Conservation (phyloP, 495 filamentous ascomycete species). For the Penicillium lividum region DNA sequence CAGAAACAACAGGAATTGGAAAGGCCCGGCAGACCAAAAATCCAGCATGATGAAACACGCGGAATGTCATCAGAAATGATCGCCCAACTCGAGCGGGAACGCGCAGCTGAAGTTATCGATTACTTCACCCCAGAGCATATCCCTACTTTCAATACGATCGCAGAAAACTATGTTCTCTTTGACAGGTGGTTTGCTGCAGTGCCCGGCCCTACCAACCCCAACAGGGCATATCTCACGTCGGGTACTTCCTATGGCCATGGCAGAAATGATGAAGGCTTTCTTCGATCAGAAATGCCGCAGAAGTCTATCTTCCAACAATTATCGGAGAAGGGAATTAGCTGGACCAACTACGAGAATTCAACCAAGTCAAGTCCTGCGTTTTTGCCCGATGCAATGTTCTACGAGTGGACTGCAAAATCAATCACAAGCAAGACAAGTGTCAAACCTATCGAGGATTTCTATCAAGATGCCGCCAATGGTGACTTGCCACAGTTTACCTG, state of each 20-base stretch:
- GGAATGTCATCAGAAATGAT: not conserved
- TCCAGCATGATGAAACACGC: slow-evolving; percentile 1
- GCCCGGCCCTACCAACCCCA: slow-evolving; percentile 52
- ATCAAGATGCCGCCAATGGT: slow-evolving; percentile 39
- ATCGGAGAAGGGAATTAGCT: slow-evolving; percentile 41
- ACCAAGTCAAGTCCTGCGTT: slow-evolving; percentile 27
- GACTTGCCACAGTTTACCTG: slow-evolving; percentile 49
- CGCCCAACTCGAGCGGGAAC: slow-evolving; percentile 29
- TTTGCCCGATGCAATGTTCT: slow-evolving; percentile 39
- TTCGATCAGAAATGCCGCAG: slow-evolving; percentile 43
- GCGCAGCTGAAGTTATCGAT: slow-evolving; percentile 49
- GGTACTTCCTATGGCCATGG: slow-evolving; percentile 53
- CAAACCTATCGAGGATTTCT: slow-evolving; percentile 38
- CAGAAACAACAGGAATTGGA: not conserved
- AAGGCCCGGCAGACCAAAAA: not conserved
- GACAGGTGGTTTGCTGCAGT: slow-evolving; percentile 51
- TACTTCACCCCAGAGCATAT: slow-evolving; percentile 50
- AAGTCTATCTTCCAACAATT: slow-evolving; percentile 52
- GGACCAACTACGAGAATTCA: slow-evolving; percentile 54
- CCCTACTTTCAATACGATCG: slow-evolving; percentile 46
- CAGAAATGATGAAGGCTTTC: slow-evolving; percentile 44
- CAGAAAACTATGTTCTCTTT: slow-evolving; percentile 52
- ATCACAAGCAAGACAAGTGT: slow-evolving; percentile 33
- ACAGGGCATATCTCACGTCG: slow-evolving; percentile 50
- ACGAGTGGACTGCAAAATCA: slow-evolving; percentile 42